Conservation (phyloP, 1,284 basidiomycete genomes). For the Phellinidium pouzarii region DNA sequence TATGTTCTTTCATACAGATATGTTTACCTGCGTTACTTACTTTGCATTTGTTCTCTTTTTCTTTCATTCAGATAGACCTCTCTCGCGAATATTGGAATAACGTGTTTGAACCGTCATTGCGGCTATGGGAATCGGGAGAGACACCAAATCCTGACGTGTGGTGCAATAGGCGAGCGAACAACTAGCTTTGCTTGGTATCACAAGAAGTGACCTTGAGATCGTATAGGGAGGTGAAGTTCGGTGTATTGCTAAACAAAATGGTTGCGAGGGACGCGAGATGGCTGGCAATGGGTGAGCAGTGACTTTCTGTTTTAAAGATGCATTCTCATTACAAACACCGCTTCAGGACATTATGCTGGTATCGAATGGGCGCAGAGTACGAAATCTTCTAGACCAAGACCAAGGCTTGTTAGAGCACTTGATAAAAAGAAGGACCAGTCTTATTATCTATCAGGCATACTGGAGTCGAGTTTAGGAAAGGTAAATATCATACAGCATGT, state of each 20-base stretch:
- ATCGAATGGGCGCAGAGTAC: slow-evolving; percentile 41
- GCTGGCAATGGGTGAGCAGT: slow-evolving; percentile 69
- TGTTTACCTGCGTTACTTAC: slow-evolving; percentile 4
- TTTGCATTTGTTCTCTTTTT: slow-evolving; percentile 12
- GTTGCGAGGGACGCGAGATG: slow-evolving; percentile 37
- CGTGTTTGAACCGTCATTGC: slow-evolving; percentile 81
- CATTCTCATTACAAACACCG: no score
- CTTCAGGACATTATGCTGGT: slow-evolving; percentile 83
- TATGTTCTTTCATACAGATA: slow-evolving; percentile 28
- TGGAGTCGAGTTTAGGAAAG: slow-evolving; percentile 48
- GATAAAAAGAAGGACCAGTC: slow-evolving; percentile 86
- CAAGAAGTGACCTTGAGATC: background rate
- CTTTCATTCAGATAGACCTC: slow-evolving; percentile 74
- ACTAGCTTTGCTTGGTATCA: background rate
- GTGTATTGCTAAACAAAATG: slow-evolving; percentile 69
- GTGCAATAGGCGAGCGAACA: slow-evolving; percentile 70
- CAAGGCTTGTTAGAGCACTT: slow-evolving; percentile 58
- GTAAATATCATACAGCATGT: slow-evolving; percentile 23
- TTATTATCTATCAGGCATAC: slow-evolving; percentile 84
- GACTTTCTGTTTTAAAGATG: background rate
- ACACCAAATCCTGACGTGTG: slow-evolving; percentile 94
- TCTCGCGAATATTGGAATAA: slow-evolving; percentile 83
- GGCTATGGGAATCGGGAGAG: slow-evolving; percentile 66
- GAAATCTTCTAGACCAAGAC: slow-evolving; percentile 31
- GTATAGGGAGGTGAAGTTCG: slow-evolving; percentile 90